These are phyloP conservation scores for Elongisporangium anandrum DNA, from an alignment of 352 stramenopile species.

Conservation along the genomic window DNA sequence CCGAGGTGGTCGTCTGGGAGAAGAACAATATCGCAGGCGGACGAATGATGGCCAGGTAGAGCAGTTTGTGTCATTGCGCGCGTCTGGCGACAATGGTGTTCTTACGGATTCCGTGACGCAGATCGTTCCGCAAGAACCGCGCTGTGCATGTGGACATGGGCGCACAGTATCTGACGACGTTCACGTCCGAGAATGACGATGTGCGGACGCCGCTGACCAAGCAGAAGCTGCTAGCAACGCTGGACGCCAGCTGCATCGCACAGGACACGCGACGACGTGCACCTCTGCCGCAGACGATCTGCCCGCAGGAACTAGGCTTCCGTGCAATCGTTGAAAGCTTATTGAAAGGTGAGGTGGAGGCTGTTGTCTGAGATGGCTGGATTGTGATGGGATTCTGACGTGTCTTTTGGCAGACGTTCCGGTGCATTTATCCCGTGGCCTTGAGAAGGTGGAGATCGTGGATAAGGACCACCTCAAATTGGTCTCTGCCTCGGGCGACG, in stretches of 20 bases:
- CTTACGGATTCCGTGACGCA: background rate
- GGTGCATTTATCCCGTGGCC: conserved; percentile 29
- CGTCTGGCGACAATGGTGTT: conserved; percentile 2
- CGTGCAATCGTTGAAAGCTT: conserved; percentile 49
- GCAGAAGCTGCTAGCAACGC: conserved; percentile 22
- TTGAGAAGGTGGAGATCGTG: conserved; percentile 55
- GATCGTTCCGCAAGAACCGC: conserved; percentile 57
- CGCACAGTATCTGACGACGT: conserved; percentile 62
- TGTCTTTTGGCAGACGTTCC: conserved; percentile 22
- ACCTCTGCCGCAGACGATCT: conserved; percentile 32
- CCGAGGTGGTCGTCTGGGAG: conserved; percentile 59
- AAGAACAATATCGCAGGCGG: conserved; percentile 65
- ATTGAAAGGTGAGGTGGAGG: conserved; percentile 33
- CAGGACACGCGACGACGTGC: conserved; percentile 37
- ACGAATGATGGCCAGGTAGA: conserved; percentile 60
- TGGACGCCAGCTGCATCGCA: conserved; percentile 43
- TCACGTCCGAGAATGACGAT: conserved; percentile 45
- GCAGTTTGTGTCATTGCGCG: background rate
- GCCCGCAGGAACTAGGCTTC: conserved; percentile 37
- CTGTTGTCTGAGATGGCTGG: background rate
- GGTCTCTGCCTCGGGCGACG: conserved; percentile 24
- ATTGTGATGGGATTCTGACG: background rate
- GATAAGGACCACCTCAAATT: conserved; percentile 45
- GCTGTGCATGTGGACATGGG: conserved; percentile 58
- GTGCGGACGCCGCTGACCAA: conserved; percentile 34